These are phyloP conservation scores for Auriscalpium microsporum DNA, from an alignment of 768 basidiomycete genomes.

Conservation along the genomic window DNA sequence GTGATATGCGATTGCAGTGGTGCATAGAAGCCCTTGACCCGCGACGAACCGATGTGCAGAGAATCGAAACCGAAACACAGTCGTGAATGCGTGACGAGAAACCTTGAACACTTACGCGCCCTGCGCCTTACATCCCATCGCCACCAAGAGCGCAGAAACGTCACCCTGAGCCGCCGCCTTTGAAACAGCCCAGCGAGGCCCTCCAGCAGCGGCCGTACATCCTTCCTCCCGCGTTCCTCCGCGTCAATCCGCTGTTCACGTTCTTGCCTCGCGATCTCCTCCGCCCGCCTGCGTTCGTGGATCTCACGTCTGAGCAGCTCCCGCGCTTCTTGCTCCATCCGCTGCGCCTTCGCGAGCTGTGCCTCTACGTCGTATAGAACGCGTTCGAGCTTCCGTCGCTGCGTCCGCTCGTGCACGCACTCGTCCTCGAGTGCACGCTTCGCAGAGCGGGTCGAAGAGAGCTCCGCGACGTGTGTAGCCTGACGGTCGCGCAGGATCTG, in stretches of 20 bases:
- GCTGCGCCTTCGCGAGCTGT: conserved; percentile 1
- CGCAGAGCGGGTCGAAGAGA: conserved; percentile 26
- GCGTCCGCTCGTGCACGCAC: conserved; percentile 14
- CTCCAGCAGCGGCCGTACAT: conserved; percentile 6
- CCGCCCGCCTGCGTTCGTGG: conserved; percentile 4
- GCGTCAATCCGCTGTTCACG: conserved; percentile 1
- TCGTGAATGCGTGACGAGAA: too few relatives aligned
- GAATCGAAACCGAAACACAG: too few relatives aligned
- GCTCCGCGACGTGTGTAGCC: conserved; percentile 18
- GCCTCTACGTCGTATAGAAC: conserved; percentile 7
- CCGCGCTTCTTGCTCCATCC: conserved; percentile 1
- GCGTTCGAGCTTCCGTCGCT: conserved; percentile 18
- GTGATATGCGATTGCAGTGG: too few relatives aligned
- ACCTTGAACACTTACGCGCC: too few relatives aligned
- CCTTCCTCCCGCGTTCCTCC: conserved; percentile 1
- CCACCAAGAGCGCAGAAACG: background rate
- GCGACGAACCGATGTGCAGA: too few relatives aligned
- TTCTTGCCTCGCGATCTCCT: conserved; percentile 2
- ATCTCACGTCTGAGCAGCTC: conserved; percentile 3
- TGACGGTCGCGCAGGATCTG: conserved; percentile 30
- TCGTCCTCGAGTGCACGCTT: conserved; percentile 41
- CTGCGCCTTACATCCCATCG: background rate
- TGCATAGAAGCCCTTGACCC: too few relatives aligned
- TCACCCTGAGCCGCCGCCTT: background rate
- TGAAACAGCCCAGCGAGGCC: conserved; percentile 5